Percentiles rank a stretch among this genome's conserved stretches.
phyloP scores from a whole-genome alignment of 2,329 filamentous ascomycete genomes.

The Aspergillus cejpii region DNA sequence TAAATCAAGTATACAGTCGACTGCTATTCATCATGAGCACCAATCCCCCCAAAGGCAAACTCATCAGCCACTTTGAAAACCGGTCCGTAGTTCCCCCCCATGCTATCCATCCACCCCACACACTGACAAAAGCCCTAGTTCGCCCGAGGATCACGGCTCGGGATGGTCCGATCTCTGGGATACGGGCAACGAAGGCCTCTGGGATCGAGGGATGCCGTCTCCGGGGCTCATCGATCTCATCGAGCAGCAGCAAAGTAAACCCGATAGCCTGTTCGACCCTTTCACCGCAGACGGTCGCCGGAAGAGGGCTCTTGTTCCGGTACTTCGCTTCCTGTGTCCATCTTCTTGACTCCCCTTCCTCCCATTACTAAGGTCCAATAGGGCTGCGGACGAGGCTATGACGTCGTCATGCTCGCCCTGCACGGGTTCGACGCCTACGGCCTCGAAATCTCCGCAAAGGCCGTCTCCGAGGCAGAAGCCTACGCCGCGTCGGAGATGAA shows the following conservation, averaged over 20 bases:
- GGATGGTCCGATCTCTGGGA: slow-evolving; percentile 21
- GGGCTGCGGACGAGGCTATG: slow-evolving; percentile 29
- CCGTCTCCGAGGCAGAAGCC: slow-evolving; percentile 14
- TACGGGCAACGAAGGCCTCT: slow-evolving; percentile 18
- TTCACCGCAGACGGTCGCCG: slow-evolving; percentile 14
- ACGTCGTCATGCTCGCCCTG: slow-evolving; percentile 27
- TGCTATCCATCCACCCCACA: not conserved
- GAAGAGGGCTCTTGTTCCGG: slow-evolving; percentile 24
- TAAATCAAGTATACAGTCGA: too few relatives aligned
- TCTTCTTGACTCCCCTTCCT: too few relatives aligned
- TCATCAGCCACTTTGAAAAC: not conserved
- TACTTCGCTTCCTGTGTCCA: slow-evolving; percentile 3
- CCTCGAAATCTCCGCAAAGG: slow-evolving; percentile 23
- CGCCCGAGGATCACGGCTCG: not conserved
- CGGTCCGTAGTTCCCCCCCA: not conserved
- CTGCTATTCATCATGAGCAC: not conserved
- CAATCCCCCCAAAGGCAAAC: not conserved
- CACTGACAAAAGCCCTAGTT: not conserved
- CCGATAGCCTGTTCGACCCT: slow-evolving; percentile 10
- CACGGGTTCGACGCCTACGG: slow-evolving; percentile 27
- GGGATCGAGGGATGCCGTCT: slow-evolving; percentile 26
- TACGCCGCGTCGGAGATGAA: slow-evolving; percentile 18
- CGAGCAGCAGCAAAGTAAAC: slow-evolving; percentile 14
- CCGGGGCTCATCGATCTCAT: slow-evolving; percentile 26
- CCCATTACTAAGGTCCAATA: slow-evolving; percentile 2